Base-by-base conservation (phyloP, 768 basidiomycete species). In the Lentinula aciculospora region DNA sequence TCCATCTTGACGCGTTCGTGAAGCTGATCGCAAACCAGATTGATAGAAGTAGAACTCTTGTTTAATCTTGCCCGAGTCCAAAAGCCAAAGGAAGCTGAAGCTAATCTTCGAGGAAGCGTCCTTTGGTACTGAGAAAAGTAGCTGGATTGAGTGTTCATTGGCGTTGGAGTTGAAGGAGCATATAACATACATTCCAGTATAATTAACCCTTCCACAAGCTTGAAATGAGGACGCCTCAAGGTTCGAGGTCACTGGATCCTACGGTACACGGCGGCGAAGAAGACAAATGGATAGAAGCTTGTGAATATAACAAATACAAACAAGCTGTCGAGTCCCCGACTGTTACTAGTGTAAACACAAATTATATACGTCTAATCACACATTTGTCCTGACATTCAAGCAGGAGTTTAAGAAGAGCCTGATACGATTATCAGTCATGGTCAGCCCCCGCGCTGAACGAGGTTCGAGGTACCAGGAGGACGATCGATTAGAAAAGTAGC, bases 41-140 rank as follows among this genome's bases (percentile, higher is more conserved):
- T 28, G 47, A 34, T 49, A 9, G 47, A 49, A 34, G 17, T 49
- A 29, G 47, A 49, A 27, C 32, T 49, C 17, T 34, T 15, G 32
- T 21, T 49, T 19, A 21, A 49, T 49, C n/a, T 49, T 29, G 47
- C 9, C 15, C 47, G 27, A 15, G 47, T 12, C 47, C 47, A 49
- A 29, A 49, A 49, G 47, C 47, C 47, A 34, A 49, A 49, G 27
- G 47, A 34, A 28, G 47, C 13, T 29, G 47, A 49, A 28, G 28
- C 27, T 29, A 64, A 57, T 59, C 63, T 63, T 61, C 66, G 62
- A 57, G 68, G 58, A 63, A 65, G 64, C 40, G 68, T 65, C 63
- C 62, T 63, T 58, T 62, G 60, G 58, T 67, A 61, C 49, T 61
- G 67, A 59, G 66, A 63, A 54, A 68, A 68, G 64, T 69, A 68